A percentile compares a stretch with the other conserved stretches of the same genome.
Conservation (phyloP, 2,329 filamentous ascomycete species). For the Aspergillus vadensis region DNA sequence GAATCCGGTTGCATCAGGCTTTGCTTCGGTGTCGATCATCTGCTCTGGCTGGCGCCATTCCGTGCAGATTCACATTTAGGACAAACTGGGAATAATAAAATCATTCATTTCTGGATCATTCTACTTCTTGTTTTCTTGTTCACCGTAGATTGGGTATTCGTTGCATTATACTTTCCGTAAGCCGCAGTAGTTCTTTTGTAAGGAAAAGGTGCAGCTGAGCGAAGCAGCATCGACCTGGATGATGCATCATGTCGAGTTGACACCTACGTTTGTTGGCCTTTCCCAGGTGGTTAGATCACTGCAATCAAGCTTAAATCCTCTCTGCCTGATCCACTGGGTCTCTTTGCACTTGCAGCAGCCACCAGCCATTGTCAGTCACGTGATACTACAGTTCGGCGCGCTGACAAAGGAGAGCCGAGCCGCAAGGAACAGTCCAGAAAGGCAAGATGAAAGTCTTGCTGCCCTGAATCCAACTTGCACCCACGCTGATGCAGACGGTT, state of each 20-base stretch:
- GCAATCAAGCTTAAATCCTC: slow-evolving; percentile 2
- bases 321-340: background rate
- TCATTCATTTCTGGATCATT: slow-evolving; percentile 6
- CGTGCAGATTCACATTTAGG: background rate
- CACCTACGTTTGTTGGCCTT: background rate
- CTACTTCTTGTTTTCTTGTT: background rate
- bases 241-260: background rate
- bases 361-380: background rate
- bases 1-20: background rate
- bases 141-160: background rate
- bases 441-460: slow-evolving; percentile 1
- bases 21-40: background rate
- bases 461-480: background rate
- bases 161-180: background rate
- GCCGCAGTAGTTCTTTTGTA: background rate
- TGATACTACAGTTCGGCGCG: background rate
- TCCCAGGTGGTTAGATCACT: background rate
- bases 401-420: slow-evolving; percentile 2
- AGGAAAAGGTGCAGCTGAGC: background rate
- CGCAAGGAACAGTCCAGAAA: background rate
- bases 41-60: background rate
- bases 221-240: background rate
- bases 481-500: slow-evolving; percentile 20
- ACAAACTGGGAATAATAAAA: background rate
- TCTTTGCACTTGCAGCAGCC: background rate